phyloP scores from a whole-genome alignment of 2,329 filamentous ascomycete species.

The Biscogniauxia marginata region DNA sequence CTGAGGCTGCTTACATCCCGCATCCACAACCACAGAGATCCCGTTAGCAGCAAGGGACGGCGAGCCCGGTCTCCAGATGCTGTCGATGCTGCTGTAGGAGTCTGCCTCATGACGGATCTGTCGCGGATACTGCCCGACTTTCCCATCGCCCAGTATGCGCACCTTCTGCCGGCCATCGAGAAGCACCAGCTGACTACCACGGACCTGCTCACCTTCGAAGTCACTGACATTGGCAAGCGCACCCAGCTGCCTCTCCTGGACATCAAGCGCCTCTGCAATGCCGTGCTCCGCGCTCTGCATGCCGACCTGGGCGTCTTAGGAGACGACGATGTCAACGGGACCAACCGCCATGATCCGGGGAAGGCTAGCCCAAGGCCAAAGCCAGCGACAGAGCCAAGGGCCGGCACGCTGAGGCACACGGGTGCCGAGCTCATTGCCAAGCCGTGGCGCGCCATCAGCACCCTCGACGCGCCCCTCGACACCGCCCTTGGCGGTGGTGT shows the following conservation, averaged over 20 bases:
- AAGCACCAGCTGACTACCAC: conserved; percentile 72
- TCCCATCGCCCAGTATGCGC: conserved; percentile 65
- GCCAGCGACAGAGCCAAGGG: not conserved
- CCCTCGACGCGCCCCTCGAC: conserved; percentile 74
- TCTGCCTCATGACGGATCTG: conserved; percentile 75
- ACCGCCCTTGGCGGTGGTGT: conserved; percentile 72
- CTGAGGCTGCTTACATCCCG: too few relatives aligned
- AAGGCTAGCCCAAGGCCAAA: conserved; percentile 14
- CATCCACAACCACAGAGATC: too few relatives aligned
- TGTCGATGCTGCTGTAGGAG: conserved; percentile 14
- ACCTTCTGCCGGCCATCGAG: conserved; percentile 78
- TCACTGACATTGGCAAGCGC: conserved; percentile 79
- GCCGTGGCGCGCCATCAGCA: conserved; percentile 67
- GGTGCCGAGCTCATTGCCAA: conserved; percentile 38
- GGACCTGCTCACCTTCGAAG: conserved; percentile 83
- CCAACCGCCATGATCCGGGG: not conserved
- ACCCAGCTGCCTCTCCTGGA: conserved; percentile 80
- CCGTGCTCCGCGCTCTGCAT: conserved; percentile 66
- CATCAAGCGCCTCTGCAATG: conserved; percentile 69
- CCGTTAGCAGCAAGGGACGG: not conserved
- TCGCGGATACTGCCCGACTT: conserved; percentile 79
- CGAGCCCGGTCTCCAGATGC: conserved; percentile 2
- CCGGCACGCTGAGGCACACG: conserved; percentile 29
- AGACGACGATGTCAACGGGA: not conserved
- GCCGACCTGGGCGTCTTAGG: conserved; percentile 49